Base-by-base conservation (phyloP, 2,329 filamentous ascomycete species). In the Ascosphaera aggregata region DNA sequence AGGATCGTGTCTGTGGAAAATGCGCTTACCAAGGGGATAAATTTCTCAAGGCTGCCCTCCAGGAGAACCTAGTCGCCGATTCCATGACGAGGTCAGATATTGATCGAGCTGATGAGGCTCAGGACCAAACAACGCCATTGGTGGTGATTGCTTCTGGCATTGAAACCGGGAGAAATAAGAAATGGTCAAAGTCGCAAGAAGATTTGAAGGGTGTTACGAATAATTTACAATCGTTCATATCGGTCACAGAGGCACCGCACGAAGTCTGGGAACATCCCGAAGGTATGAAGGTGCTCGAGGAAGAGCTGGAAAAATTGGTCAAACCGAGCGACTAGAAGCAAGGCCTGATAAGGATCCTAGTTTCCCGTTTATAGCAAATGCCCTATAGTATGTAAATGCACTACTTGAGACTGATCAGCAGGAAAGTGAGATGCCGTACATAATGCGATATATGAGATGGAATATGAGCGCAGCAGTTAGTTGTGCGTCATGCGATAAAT, bases 21-120 rank as follows among this genome's bases (percentile, higher is more conserved):
- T 72, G 74, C 3, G 73, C 82, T 0, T 77, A 82, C 51, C 81
- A 92, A 56, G 67, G 66, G 18, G 80, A 80, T 43, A 91, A 85
- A 54, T 76, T 71, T 54, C 76, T 94, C 55, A 93, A 91, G 54
- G 79, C 84, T 3, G 80, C 85, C 57, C 65, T 98, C 41, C 89
- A 98, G 58, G 89, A 98, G 61, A 86, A 77, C 46, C 65, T 95
- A 1, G 82, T 94, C 22, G 85, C 85, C 0, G 70, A 75, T 46
- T 81, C 80, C 1, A 71, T 95, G 47, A 82, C 82, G 11, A 77
- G 75, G 54, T 80, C 80, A 24, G 89, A 98, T 50, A 73, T 92
- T 15, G 63, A 67, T 35, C 79, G 75, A 42, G 82, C 82, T 42
- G 66, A 78, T 17, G 74, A 76, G 36, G 89, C 95, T 39, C 81